Evolutionary conservation across 2,329 filamentous ascomycete species (phyloP).

Genomic region (Colletotrichum liaoningense): DNA sequence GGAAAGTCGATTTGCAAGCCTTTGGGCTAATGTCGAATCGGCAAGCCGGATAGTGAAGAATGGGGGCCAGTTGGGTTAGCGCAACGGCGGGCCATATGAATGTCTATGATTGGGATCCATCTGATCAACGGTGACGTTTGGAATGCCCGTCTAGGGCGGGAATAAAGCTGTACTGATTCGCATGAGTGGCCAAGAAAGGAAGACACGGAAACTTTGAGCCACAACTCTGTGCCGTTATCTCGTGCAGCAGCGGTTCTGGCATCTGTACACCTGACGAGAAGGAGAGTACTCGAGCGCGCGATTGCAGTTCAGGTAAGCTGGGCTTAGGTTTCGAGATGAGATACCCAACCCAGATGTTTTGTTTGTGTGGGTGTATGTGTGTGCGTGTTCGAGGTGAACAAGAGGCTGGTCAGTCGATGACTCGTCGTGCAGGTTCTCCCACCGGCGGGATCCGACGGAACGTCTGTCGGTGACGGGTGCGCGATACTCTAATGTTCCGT

Average conservation of each 20-base stretch:
- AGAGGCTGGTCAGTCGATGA: neutral
- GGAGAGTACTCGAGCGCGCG: neutral
- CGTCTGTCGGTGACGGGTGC: neutral
- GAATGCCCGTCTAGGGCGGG: slow-evolving; percentile 14
- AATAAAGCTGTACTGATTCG: slow-evolving; percentile 21
- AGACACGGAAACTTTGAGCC: slow-evolving; percentile 14
- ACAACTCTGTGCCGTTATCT: neutral
- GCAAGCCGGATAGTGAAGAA: slow-evolving; percentile 14
- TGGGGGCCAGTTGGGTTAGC: slow-evolving; percentile 2
- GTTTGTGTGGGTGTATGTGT: neutral
- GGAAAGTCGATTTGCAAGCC: slow-evolving; percentile 13
- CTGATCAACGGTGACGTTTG: slow-evolving; percentile 32
- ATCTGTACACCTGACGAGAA: neutral
- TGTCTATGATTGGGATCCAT: slow-evolving; percentile 16
- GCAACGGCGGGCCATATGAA: slow-evolving; percentile 12
- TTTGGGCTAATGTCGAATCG: slow-evolving; percentile 15
- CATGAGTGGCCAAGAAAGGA: slow-evolving; percentile 16
- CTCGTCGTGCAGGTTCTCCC: neutral
- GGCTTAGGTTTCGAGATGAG: too few species aligned
- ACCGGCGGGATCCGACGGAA: neutral
- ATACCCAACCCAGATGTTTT: neutral
- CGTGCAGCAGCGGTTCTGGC: neutral
- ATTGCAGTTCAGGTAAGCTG: too few species aligned
- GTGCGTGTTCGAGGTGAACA: too few species aligned
- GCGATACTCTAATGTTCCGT: too few species aligned